phyloP scores from a whole-genome alignment of 148 eudicot genomes.

The Euryodendron excelsum region DNA sequence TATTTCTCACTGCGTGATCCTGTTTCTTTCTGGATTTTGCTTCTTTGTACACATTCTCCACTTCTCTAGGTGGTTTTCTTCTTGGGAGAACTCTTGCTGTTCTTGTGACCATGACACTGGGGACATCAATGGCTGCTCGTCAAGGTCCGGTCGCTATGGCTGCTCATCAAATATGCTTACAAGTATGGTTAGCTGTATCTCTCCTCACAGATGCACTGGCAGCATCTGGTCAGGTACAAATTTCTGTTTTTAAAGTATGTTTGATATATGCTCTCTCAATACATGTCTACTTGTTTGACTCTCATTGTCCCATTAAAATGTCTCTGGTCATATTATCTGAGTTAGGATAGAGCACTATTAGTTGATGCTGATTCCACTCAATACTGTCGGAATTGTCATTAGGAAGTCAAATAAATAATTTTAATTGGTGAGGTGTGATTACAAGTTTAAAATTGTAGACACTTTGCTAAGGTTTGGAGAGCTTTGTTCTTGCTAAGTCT shows the following conservation, averaged over 20 bases:
- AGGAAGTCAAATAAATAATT: background rate
- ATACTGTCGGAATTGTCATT: background rate
- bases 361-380: background rate
- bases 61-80: constrained; percentile 61
- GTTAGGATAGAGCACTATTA: background rate
- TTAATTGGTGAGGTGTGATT: background rate
- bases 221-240: constrained; percentile 80
- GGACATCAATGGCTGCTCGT: constrained; percentile 83
- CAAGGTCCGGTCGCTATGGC: constrained; percentile 81
- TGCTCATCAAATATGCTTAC: constrained; percentile 79
- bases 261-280: background rate
- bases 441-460: background rate
- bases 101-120: constrained; percentile 59
- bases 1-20: background rate
- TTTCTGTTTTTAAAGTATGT: constrained; percentile 5
- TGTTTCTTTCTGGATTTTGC: background rate
- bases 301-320: background rate
- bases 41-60: background rate
- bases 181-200: constrained; percentile 83
- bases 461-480: background rate
- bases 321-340: constrained; percentile 1
- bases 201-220: constrained; percentile 85
- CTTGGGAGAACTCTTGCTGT: constrained; percentile 74
- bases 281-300: background rate
- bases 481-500: background rate